phyloP scores from a whole-genome alignment of 768 basidiomycete species.

The Epithele typhae region DNA sequence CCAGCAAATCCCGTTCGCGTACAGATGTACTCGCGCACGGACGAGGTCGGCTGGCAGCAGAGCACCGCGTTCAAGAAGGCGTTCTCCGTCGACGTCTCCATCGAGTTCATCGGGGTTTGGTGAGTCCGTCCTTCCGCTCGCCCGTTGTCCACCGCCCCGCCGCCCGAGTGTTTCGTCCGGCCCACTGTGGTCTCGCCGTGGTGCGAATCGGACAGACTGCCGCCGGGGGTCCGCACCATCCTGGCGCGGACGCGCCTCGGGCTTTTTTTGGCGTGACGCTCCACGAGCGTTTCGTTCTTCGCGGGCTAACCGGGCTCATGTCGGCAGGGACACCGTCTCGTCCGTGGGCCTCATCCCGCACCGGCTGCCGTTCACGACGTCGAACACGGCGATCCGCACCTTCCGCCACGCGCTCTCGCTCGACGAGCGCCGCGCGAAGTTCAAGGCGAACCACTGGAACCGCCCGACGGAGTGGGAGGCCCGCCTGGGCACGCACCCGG shows the following conservation, averaged over 20 bases:
- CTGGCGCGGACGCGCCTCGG: not conserved
- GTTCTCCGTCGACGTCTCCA: constrained; percentile 66
- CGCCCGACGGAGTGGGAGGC: constrained; percentile 33
- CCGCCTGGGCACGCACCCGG: constrained; percentile 42
- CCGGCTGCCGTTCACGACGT: constrained; percentile 60
- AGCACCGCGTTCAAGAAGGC: constrained; percentile 69
- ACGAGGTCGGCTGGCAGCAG: constrained; percentile 56
- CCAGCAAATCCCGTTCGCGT: constrained; percentile 77
- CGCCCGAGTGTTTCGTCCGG: not conserved
- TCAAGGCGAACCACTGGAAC: constrained; percentile 32
- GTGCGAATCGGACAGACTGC: too few species aligned
- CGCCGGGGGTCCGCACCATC: not conserved
- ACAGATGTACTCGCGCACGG: constrained; percentile 63
- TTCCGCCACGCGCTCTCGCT: constrained; percentile 72
- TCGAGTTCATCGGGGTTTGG: constrained; percentile 77
- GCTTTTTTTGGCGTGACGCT: too few species aligned
- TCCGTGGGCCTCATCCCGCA: constrained; percentile 65
- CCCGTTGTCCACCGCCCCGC: not conserved
- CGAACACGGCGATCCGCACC: constrained; percentile 53
- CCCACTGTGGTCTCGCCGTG: too few species aligned
- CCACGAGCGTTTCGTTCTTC: too few species aligned
- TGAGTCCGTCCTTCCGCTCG: constrained; percentile 25
- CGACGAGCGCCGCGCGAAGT: constrained; percentile 66
- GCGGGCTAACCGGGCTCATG: too few species aligned
- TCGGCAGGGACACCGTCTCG: constrained; percentile 61